These are phyloP conservation scores for Hypoxylon cercidicola DNA, from an alignment of 495 filamentous ascomycete genomes.

Conservation along the genomic window DNA sequence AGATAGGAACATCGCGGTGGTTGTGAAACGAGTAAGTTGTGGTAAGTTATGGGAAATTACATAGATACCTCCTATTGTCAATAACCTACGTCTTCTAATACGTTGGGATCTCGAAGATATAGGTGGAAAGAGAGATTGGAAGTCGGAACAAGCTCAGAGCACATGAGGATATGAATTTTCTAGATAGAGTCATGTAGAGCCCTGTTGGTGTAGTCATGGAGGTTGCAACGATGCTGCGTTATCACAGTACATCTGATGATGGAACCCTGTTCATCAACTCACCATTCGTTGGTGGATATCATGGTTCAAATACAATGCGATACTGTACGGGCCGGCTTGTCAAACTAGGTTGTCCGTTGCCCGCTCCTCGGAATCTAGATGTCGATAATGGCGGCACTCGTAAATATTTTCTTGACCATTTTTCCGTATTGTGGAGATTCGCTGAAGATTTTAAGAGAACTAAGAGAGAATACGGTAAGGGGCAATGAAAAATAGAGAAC, in stretches of 20 bases:
- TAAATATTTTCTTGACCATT: conserved; percentile 26
- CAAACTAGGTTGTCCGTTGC: conserved; percentile 1
- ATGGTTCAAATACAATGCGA: conserved; percentile 1
- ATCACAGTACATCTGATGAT: conserved; percentile 34
- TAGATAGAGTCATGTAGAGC: background rate
- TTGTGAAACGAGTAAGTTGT: no score
- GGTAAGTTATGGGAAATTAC: no score
- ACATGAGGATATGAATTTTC: no score
- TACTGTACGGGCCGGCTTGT: conserved; percentile 22
- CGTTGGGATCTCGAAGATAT: background rate
- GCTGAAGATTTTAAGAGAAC: conserved; percentile 33
- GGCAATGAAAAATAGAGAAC: background rate
- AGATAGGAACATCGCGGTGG: no score
- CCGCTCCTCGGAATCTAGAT: conserved; percentile 22
- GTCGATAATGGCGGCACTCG: conserved; percentile 38
- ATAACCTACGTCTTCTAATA: background rate
- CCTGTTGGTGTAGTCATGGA: conserved; percentile 14
- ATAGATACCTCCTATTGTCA: background rate
- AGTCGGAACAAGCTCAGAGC: conserved; percentile 37
- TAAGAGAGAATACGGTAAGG: conserved; percentile 5
- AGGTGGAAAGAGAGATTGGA: conserved; percentile 13
- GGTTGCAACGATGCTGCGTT: conserved; percentile 30
- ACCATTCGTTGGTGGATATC: conserved; percentile 24
- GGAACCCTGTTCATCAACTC: conserved; percentile 35
- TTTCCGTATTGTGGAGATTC: conserved; percentile 35